phyloP scores from a whole-genome alignment of 148 eudicot genomes.

The Chenopodium suecicum region DNA sequence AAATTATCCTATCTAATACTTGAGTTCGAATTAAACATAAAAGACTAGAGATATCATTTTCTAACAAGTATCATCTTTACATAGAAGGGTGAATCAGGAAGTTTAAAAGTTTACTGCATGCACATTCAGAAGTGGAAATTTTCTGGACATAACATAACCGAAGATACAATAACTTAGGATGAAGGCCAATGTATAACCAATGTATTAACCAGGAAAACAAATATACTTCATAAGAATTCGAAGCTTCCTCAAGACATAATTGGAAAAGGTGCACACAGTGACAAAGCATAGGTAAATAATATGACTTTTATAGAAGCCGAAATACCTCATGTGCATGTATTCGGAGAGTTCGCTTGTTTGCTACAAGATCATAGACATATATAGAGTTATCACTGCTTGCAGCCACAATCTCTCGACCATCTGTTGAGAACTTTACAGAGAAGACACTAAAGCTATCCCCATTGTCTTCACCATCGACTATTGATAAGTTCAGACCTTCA shows the following conservation, averaged over 20 bases:
- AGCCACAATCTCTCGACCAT: slow-evolving; percentile 89
- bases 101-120: not conserved
- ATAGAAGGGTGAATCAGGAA: not conserved
- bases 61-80: too few relatives aligned
- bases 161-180: not conserved
- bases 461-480: slow-evolving; percentile 40
- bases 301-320: too few relatives aligned
- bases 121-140: not conserved
- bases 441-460: slow-evolving; percentile 68
- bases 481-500: slow-evolving; percentile 77
- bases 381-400: slow-evolving; percentile 68
- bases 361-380: slow-evolving; percentile 75
- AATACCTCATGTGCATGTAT: slow-evolving; percentile 78
- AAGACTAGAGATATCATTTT: too few relatives aligned
- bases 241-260: not conserved
- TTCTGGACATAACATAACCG: not conserved
- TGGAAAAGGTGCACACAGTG: not conserved
- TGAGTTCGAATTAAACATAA: too few relatives aligned
- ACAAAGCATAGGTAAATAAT: not conserved
- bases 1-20: too few relatives aligned
- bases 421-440: slow-evolving; percentile 79
- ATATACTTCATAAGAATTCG: not conserved
- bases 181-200: not conserved
- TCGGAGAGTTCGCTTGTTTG: slow-evolving; percentile 50
- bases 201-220: not conserved